Evolutionary conservation across 2,329 filamentous ascomycete genomes (phyloP), one percentile per base, ranked within the genome.

Genomic region (Fusarium avenaceum): DNA sequence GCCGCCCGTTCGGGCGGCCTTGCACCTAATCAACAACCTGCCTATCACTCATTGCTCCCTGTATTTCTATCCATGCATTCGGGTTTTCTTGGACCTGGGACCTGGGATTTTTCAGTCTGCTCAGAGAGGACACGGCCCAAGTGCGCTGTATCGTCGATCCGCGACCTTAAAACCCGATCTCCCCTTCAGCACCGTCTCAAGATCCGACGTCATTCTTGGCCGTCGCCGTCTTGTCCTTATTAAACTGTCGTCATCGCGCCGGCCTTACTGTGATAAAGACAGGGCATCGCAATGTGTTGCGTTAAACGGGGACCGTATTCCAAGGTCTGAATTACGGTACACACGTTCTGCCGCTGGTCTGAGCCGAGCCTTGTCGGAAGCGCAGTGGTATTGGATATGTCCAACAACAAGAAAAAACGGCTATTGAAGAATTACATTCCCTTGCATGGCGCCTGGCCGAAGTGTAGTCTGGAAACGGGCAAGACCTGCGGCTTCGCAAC

Each of bases 161-260:
- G 53, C 56, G 63, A 59, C 67, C 61, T 63, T 72, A 72, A 63
- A 49, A 60, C 49, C 69, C 72, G 73, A 75, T 75, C 67, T 51
- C 60, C 53, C 57, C 55, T 46, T 54, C 40, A 42, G 57, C 60
- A 65, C 59, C 64, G 61, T 63, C 60, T 60, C 52, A 57, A 51
- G 50, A 57, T 57, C 50, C 66, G 63, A 75, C 73, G 73, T 74
- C 73, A 75, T 72, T 65, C 42, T 59, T 66, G 67, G 40, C 53
- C 46, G 22, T 46, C 47, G 52, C 51, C 58, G 42, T 65, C 47
- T 65, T 57, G 35, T 63, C 35, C 43, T 64, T 50, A 70, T 65
- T 62, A 67, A 65, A 61, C 32, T 33, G 67, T 71, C 67, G 64
- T 65, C 69, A 69, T 73, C 55, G 53, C 52, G 46, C 24, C 30